Percentiles rank a stretch among this genome's conserved stretches.
Conservation (phyloP, 257 asterid genomes). For the Solanum chiquidenum region DNA sequence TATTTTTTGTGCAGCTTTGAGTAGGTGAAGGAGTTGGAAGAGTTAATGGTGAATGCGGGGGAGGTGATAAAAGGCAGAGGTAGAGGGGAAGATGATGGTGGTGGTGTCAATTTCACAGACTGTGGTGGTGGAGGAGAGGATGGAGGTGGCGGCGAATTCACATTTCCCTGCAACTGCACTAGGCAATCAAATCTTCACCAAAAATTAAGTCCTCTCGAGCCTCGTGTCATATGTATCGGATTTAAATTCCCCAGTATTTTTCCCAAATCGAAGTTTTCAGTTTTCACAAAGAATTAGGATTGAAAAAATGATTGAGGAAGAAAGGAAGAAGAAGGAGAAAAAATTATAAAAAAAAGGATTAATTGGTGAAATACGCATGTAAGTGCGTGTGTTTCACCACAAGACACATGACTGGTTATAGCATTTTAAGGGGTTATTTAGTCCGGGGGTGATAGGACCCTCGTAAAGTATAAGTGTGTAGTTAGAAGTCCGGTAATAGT, state of each 20-base stretch:
- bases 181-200: constrained; percentile 2
- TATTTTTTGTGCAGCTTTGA: not conserved
- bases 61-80: not conserved
- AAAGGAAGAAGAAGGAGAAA: not conserved
- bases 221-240: constrained; percentile 39
- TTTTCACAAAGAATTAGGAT: not conserved
- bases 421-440: not conserved
- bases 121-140: not conserved
- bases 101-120: no score
- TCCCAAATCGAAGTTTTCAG: not conserved
- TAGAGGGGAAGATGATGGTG: not conserved
- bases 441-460: not conserved
- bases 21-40: not conserved
- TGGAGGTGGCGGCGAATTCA: not conserved
- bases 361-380: not conserved
- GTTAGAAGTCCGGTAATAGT: not conserved
- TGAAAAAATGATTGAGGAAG: not conserved
- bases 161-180: not conserved
- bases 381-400: not conserved
- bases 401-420: not conserved
- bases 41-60: not conserved
- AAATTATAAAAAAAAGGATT: not conserved
- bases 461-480: not conserved
- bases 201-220: constrained; percentile 4
- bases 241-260: not conserved